Base-by-base conservation (phyloP, 331 rosid genomes). In the Malus hybrid region DNA sequence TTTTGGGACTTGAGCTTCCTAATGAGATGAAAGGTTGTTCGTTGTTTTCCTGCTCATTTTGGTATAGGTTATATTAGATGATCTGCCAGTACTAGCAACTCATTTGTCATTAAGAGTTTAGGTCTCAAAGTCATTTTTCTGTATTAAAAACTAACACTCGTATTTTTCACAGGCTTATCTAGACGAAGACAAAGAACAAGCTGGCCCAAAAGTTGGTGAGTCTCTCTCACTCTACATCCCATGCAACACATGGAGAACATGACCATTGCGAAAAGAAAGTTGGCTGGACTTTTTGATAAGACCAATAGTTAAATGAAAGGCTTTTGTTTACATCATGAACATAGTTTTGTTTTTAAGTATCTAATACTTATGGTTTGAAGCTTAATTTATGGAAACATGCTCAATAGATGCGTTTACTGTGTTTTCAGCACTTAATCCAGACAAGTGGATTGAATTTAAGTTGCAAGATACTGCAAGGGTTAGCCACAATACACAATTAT, bases 401-500 rank as follows among this genome's bases (percentile, higher is more conserved):
- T 62, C 16, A 27, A 46, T 64, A 66, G 18, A 57, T 73, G 55
- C 10, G 27, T 69, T 59, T 64, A 16, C 44, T 55, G 60, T 65
- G 66, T 76, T 82, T 85, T 72, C 97, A 92, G 99, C 97, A 0
- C 93, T 95, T 22, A 76, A 67, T 71, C 87, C 99, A 10, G 80
- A 90, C 74, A 89, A 84, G 73, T 95, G 97, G 99, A 18, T 86
- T 63, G 91, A 90, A 84, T 95, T 95, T 84, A 89, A 89, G 96
- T 77, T 95, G 88, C 97, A 92, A 87, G 97, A 90, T 86, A 83
- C 93, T 75, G 96, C 98, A 64, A 85, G 96, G 82, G 98, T 95
- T 79, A 89, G 90, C 88, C 97, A 95, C 79, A 87, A 92, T 78
- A 81, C 94, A 57, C 88, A 92, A 28, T 82, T 95, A 59, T 95